Evolutionary conservation across 768 basidiomycete species (phyloP).

Genomic region (Dentipellis fragilis): DNA sequence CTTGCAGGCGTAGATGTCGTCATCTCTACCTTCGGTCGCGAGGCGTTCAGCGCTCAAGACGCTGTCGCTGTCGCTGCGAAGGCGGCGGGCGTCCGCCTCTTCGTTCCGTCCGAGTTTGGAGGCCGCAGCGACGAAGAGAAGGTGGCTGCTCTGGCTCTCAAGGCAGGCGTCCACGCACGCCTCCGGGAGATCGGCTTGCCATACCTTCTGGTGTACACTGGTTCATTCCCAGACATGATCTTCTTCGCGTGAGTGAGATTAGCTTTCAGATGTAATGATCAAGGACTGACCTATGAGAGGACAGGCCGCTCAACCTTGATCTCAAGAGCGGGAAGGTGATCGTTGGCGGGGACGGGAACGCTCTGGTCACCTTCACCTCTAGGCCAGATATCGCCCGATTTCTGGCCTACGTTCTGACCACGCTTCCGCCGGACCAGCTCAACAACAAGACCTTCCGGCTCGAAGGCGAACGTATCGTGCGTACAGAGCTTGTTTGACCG

Average conservation of each 20-base stretch:
- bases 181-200: not conserved
- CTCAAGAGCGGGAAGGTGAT: not conserved
- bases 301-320: not conserved
- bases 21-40: not conserved
- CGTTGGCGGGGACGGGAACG: slow-evolving; percentile 2
- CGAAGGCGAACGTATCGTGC: slow-evolving; percentile 1
- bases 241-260: not conserved
- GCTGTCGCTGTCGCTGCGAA: slow-evolving; percentile 2
- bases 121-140: not conserved
- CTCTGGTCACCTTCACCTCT: not conserved
- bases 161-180: not conserved
- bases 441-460: not conserved
- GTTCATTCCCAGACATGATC: not conserved
- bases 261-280: no score
- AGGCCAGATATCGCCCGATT: not conserved
- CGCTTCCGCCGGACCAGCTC: not conserved
- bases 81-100: not conserved
- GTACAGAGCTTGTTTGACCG: no score
- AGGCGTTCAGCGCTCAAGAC: not conserved
- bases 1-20: slow-evolving; percentile 1
- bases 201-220: not conserved
- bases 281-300: not conserved
- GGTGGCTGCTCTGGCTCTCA: not conserved
- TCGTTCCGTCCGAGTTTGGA: slow-evolving; percentile 2
- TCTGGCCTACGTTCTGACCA: not conserved